Conservation (phyloP, 2,329 filamentous ascomycete genomes). For the Gyromitra esculenta region DNA sequence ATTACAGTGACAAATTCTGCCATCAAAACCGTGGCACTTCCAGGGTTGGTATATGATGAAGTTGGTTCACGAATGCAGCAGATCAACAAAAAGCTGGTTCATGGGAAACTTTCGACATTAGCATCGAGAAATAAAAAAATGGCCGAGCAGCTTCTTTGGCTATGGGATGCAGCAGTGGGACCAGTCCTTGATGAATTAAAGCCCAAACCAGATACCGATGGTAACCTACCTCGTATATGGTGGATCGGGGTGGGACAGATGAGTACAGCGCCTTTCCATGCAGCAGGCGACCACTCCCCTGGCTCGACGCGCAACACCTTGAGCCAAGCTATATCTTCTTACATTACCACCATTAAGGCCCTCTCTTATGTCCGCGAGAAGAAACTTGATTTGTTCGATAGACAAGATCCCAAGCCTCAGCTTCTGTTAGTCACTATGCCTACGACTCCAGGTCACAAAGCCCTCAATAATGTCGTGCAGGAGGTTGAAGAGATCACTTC, state of each 20-base stretch:
- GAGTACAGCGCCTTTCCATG: slow-evolving; percentile 9
- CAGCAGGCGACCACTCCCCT: slow-evolving; percentile 8
- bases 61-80: background rate
- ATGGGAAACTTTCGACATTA: background rate
- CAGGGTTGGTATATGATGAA: background rate
- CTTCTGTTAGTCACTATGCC: slow-evolving; percentile 40
- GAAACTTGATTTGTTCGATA: background rate
- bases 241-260: background rate
- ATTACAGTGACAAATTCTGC: slow-evolving; percentile 10
- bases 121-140: background rate
- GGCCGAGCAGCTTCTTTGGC: slow-evolving; percentile 17
- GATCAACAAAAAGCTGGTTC: background rate
- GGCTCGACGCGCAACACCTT: background rate
- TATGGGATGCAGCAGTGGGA: slow-evolving; percentile 35
- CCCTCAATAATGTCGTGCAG: background rate
- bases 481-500: slow-evolving; percentile 13
- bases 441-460: slow-evolving; percentile 3
- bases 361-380: slow-evolving; percentile 23
- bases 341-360: background rate
- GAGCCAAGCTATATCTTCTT: background rate
- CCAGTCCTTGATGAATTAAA: slow-evolving; percentile 17
- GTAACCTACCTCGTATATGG: background rate
- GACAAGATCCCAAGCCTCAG: background rate
- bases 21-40: background rate
- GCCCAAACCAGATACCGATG: background rate